Evolutionary conservation across 768 basidiomycete species (phyloP).

Genomic region (Cyclocybe cylindracea): DNA sequence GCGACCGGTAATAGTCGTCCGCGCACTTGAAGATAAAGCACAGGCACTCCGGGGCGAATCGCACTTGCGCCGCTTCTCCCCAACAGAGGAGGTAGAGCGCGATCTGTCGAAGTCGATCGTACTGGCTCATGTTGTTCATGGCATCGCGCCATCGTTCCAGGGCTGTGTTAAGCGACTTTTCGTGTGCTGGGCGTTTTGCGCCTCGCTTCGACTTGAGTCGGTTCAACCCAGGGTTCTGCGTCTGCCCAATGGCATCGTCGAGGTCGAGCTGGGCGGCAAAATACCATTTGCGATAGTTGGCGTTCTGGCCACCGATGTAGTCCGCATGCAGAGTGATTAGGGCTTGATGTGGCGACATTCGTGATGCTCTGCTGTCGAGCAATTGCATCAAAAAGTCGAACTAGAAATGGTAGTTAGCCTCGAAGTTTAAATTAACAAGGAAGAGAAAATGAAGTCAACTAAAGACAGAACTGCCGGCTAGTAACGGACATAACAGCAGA

Average conservation of each 20-base stretch:
- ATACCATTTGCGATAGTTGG: slow-evolving; percentile 99
- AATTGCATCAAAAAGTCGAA: slow-evolving; percentile 99
- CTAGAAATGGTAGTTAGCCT: slow-evolving; percentile 36
- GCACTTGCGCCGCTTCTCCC: slow-evolving; percentile 98
- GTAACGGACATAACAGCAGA: neutral
- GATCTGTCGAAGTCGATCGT: slow-evolving; percentile 94
- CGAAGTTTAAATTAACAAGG: slow-evolving; percentile 4
- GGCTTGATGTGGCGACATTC: slow-evolving; percentile 97
- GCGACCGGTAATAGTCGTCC: slow-evolving; percentile 97
- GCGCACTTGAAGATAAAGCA: slow-evolving; percentile 99
- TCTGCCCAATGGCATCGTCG: slow-evolving; percentile 93
- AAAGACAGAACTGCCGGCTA: neutral
- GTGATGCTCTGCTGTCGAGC: slow-evolving; percentile 93
- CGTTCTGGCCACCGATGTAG: slow-evolving; percentile 97
- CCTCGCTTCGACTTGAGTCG: slow-evolving; percentile 74
- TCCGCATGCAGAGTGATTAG: slow-evolving; percentile 95
- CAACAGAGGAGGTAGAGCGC: slow-evolving; percentile 94
- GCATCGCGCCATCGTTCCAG: slow-evolving; percentile 94
- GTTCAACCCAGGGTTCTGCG: slow-evolving; percentile 87
- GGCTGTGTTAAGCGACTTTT: slow-evolving; percentile 75
- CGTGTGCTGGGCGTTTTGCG: slow-evolving; percentile 60
- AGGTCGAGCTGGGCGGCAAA: slow-evolving; percentile 98
- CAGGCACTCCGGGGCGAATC: slow-evolving; percentile 94
- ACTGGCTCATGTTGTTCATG: slow-evolving; percentile 99
- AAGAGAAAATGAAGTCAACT: slow-evolving; percentile 2